These are phyloP conservation scores for Phytophthora pini DNA, from an alignment of 352 stramenopile species.

Conservation along the genomic window DNA sequence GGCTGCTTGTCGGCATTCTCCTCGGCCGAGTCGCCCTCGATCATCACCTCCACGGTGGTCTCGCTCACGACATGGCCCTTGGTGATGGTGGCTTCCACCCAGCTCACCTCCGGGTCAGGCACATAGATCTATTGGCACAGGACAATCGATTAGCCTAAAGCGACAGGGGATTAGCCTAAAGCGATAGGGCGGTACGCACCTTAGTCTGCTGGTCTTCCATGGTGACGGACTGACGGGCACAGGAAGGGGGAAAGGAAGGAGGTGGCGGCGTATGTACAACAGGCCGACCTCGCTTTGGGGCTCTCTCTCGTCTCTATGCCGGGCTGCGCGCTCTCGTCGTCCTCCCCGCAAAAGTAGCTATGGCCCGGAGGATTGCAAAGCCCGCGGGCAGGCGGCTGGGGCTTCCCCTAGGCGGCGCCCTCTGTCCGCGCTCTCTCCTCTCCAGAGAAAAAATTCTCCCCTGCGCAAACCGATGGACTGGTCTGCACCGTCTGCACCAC, in stretches of 20 bases:
- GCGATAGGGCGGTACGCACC: slow-evolving; percentile 19
- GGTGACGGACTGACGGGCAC: slow-evolving; percentile 7
- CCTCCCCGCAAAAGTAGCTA: slow-evolving; percentile 49
- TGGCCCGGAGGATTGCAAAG: slow-evolving; percentile 29
- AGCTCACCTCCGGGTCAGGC: slow-evolving; percentile 76
- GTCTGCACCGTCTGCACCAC: slow-evolving; percentile 23
- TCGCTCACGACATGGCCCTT: slow-evolving; percentile 84
- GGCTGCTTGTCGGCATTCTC: slow-evolving; percentile 74
- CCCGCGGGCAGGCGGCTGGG: slow-evolving; percentile 9
- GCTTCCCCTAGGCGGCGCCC: slow-evolving; percentile 21
- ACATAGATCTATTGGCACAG: slow-evolving; percentile 74
- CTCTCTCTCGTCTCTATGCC: slow-evolving; percentile 12
- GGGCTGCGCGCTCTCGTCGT: slow-evolving; percentile 19
- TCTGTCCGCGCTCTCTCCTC: slow-evolving; percentile 31
- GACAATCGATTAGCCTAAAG: background rate
- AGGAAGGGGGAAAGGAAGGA: slow-evolving; percentile 2
- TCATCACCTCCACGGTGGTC: slow-evolving; percentile 81
- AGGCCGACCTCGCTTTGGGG: slow-evolving; percentile 4
- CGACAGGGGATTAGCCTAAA: slow-evolving; percentile 3
- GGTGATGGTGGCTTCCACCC: slow-evolving; percentile 85
- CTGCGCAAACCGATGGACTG: slow-evolving; percentile 32
- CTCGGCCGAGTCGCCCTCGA: slow-evolving; percentile 72
- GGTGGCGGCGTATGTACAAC: slow-evolving; percentile 1
- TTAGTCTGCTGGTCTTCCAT: slow-evolving; percentile 63
- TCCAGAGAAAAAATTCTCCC: slow-evolving; percentile 33